Base-by-base conservation (phyloP, 1,139 yeast species). In the Scheffersomyces segobiensis region DNA sequence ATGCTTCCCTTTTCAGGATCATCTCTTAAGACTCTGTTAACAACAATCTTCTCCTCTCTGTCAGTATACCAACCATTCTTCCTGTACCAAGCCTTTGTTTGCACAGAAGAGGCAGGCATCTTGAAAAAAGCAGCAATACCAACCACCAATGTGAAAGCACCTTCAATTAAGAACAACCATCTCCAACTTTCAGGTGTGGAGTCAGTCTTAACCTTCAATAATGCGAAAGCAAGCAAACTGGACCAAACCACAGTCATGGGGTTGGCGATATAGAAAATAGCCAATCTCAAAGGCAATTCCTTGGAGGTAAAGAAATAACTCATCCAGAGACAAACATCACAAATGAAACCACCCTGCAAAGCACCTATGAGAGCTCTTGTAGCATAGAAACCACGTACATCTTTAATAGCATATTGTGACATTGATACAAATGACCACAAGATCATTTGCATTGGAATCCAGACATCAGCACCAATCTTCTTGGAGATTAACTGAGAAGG, bases 401-500 rank as follows among this genome's bases (percentile, higher is more conserved):
- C 62, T 53, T 69, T 75, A 20, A 85, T 66, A 20, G 73, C 72
- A 53, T 79, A 80, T 65, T 85, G 88, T 14, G 73, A 64, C 49
- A 81, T 70, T 1, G 87, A 81, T 3, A 83, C 83, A n/a, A 80
- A 57, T 50, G 85, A 79, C 88, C 88, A 85, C 3, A 73, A 59
- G 12, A 72, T 64, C 71, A 84, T 77, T 64, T 84, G 87, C 48
- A 76, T 70, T 0, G 88, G 88, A 54, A 84, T 77, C 80, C 85
- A 85, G 51, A 77, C 63, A 65, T 84, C 87, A 4, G 86, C 80
- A 6, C 88, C 88, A 32, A 84, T 57, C 57, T 73, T 76, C 64
- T 85, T 84, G 10, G 86, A 79, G 19, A 84, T 64, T 63, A 84
- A 70, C 65, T 84, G 87, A 1, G 87, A 84, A 0, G 88, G 88